A percentile compares a stretch with the other conserved stretches of the same genome.
phyloP scores from a whole-genome alignment of 108 stramenopile genomes.

The Schizochytrium sp. region DNA sequence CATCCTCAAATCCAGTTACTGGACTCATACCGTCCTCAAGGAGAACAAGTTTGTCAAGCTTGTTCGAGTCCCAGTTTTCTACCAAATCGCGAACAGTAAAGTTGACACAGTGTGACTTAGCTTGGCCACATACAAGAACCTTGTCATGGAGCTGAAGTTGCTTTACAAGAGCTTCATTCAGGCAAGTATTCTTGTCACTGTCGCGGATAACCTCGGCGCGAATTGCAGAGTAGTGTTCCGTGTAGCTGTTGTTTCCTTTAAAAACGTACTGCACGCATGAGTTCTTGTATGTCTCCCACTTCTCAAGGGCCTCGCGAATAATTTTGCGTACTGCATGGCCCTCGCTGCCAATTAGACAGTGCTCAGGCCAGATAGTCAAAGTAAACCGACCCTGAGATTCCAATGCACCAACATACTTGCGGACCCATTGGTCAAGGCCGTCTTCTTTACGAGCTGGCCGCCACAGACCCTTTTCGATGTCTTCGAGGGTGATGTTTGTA shows the following conservation, averaged over 20 bases:
- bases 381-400: slow-evolving; percentile 81
- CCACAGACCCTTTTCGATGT: slow-evolving; percentile 80
- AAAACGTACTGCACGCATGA: slow-evolving; percentile 69
- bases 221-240: slow-evolving; percentile 91
- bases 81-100: slow-evolving; percentile 76
- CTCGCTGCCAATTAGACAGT: slow-evolving; percentile 86
- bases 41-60: slow-evolving; percentile 74
- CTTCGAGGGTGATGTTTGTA: slow-evolving; percentile 82
- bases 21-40: slow-evolving; percentile 85
- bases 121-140: slow-evolving; percentile 90
- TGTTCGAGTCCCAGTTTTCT: slow-evolving; percentile 70
- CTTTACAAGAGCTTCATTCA: slow-evolving; percentile 73
- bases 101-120: slow-evolving; percentile 94
- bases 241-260: slow-evolving; percentile 88
- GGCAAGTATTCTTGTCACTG: slow-evolving; percentile 71
- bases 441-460: slow-evolving; percentile 63
- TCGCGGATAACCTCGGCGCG: slow-evolving; percentile 86
- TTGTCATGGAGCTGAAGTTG: slow-evolving; percentile 71
- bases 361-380: slow-evolving; percentile 94
- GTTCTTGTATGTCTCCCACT: slow-evolving; percentile 72
- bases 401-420: slow-evolving; percentile 72
- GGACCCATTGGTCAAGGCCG: slow-evolving; percentile 63
- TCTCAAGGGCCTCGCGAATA: slow-evolving; percentile 78
- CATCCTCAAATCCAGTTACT: slow-evolving; percentile 87
- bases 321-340: slow-evolving; percentile 81